These are phyloP conservation scores for Sesbania bispinosa DNA, from an alignment of 306 rosid species.

Conservation along the genomic window DNA sequence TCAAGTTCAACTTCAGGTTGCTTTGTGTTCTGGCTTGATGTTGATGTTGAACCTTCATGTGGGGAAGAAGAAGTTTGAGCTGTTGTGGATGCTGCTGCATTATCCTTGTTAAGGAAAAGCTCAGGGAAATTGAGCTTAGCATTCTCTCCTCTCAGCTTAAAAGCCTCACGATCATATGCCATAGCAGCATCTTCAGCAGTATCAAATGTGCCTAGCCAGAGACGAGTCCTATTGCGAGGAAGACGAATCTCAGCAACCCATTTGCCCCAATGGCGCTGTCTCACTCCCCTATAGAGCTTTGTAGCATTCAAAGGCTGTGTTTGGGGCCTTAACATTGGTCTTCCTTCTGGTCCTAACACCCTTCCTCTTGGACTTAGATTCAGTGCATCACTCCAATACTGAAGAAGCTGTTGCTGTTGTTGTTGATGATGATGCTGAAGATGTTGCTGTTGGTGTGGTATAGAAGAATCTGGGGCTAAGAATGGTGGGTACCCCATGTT, in stretches of 20 bases:
- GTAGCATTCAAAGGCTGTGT: slow-evolving; percentile 51
- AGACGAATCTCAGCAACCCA: slow-evolving; percentile 97
- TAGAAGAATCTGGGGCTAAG: not conserved
- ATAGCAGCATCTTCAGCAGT: slow-evolving; percentile 90
- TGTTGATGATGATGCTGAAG: slow-evolving; percentile 19
- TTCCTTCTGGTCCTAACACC: slow-evolving; percentile 46
- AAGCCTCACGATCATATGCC: slow-evolving; percentile 93
- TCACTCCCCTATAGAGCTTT: slow-evolving; percentile 83
- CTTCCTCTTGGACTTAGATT: slow-evolving; percentile 66
- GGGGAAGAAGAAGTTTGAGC: slow-evolving; percentile 23
- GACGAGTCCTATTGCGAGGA: slow-evolving; percentile 78
- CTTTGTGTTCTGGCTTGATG: slow-evolving; percentile 16
- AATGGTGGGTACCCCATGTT: slow-evolving; percentile 32
- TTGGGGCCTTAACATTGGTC: slow-evolving; percentile 45
- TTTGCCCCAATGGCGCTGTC: slow-evolving; percentile 98
- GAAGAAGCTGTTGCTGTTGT: slow-evolving; percentile 56
- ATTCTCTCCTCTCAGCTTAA: slow-evolving; percentile 78
- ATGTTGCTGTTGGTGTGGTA: slow-evolving; percentile 7
- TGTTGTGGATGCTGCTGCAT: slow-evolving; percentile 28
- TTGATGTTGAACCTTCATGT: slow-evolving; percentile 19
- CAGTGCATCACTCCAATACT: slow-evolving; percentile 63
- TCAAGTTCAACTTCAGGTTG: no score
- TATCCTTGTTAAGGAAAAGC: slow-evolving; percentile 57
- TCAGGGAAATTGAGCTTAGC: slow-evolving; percentile 90
- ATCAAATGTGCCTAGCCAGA: slow-evolving; percentile 93